A percentile compares a stretch with the other conserved stretches of the same genome.
phyloP scores from a whole-genome alignment of 805 yeast genomes.

The Blastobotrys parvus region DNA sequence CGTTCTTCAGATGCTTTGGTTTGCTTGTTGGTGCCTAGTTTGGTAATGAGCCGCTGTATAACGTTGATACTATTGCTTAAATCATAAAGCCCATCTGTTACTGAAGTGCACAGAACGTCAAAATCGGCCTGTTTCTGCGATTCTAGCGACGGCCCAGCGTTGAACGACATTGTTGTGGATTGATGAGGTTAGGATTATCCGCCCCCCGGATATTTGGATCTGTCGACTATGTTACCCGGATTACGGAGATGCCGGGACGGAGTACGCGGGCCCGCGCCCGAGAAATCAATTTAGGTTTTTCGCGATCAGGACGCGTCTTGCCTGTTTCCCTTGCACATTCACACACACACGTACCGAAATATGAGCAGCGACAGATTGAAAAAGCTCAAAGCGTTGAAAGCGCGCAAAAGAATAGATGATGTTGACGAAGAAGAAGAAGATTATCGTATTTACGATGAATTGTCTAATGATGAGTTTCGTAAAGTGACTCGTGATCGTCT shows the following conservation, averaged over 20 bases:
- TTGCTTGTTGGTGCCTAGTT: constrained; percentile 4
- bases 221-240: neutral
- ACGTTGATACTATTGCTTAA: constrained; percentile 11
- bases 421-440: constrained; percentile 30
- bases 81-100: constrained; percentile 13
- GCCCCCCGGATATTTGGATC: neutral
- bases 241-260: too few species aligned
- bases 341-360: neutral
- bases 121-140: constrained; percentile 4
- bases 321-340: neutral
- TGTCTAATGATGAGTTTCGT: constrained; percentile 73
- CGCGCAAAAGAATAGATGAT: neutral
- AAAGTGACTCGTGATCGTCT: constrained; percentile 71
- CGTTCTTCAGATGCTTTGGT: constrained; percentile 9
- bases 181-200: neutral
- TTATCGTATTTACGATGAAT: constrained; percentile 71
- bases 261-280: neutral
- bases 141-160: constrained; percentile 2
- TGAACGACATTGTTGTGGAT: constrained; percentile 1
- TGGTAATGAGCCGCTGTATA: constrained; percentile 8
- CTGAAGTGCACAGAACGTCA: constrained; percentile 8
- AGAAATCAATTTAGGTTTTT: neutral
- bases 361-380: neutral
- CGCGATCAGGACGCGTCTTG: neutral
- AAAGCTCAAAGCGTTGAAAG: neutral